phyloP scores from a whole-genome alignment of 805 yeast species.

The Blastobotrys muscicola region DNA sequence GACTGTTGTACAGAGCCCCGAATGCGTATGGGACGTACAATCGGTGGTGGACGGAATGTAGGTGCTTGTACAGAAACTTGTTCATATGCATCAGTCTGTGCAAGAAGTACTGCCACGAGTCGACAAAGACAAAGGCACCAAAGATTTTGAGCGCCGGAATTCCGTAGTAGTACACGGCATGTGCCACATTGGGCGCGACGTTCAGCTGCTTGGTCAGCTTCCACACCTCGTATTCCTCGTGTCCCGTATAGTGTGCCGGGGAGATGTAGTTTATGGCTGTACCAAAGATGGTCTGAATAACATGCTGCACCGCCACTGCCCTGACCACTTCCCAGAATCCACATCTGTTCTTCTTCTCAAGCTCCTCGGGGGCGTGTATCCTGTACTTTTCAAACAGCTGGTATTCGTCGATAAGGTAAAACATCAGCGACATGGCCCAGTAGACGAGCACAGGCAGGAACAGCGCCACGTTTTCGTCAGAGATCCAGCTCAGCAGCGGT shows the following conservation, averaged over 20 bases:
- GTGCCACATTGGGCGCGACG: conserved; percentile 30
- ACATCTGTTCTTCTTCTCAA: conserved; percentile 65
- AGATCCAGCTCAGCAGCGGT: conserved; percentile 44
- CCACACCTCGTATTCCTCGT: conserved; percentile 42
- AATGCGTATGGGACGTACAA: conserved; percentile 93
- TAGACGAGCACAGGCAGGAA: conserved; percentile 71
- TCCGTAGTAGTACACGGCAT: conserved; percentile 51
- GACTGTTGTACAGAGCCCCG: conserved; percentile 93
- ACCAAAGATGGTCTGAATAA: conserved; percentile 73
- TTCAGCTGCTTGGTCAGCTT: conserved; percentile 31
- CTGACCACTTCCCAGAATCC: conserved; percentile 55
- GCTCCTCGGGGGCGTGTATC: conserved; percentile 89
- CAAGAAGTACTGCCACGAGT: conserved; percentile 90
- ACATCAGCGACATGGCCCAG: conserved; percentile 69
- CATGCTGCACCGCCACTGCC: conserved; percentile 80
- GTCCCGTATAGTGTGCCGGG: conserved; percentile 36
- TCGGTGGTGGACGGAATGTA: conserved; percentile 92
- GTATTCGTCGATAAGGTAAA: conserved; percentile 64
- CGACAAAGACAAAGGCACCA: conserved; percentile 65
- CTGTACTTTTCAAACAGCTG: conserved; percentile 75
- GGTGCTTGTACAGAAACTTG: conserved; percentile 61
- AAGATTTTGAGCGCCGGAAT: conserved; percentile 47
- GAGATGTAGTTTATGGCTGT: conserved; percentile 46
- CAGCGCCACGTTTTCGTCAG: conserved; percentile 67
- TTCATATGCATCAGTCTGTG: conserved; percentile 85